Base-by-base conservation (phyloP, 129 eudicot species). In the Saussurea involucrata region DNA sequence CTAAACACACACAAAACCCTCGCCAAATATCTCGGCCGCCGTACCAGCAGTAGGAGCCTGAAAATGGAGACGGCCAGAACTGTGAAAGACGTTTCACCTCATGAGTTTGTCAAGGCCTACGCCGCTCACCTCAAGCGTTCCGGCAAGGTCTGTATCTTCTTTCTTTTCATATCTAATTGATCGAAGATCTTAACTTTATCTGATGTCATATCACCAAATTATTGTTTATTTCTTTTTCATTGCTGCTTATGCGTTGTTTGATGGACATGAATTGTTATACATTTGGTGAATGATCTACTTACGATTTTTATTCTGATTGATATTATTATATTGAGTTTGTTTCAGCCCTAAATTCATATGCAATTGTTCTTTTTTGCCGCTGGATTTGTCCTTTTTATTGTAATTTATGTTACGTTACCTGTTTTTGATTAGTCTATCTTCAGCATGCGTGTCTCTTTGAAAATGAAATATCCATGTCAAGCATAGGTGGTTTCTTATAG, bases 51-150 rank as follows among this genome's bases (percentile, higher is more conserved):
- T 15, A 71, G 57, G 33, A 73, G 24, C 40, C 73, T 32, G 40
- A 76, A 57, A 37, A 86, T 88, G 87, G 90, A 81, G 85, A 68
- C 89, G 3, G 87, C 94, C 24, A 86, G 80, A 70, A 90, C 86
- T 24, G 96, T 87, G 46, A 90, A 90, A 74, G 96, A 90, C 31
- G 94, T 91, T 13, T 85, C 91, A n/a, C 88, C 92, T 37, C 88
- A 81, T 78, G 93, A 83, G 53, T 87, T 87, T 71, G 92, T 88
- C 57, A 88, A 91, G 80, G 85, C 96, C 24, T 90, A 90, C 67
- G 88, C 96, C 60, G 88, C 90, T 61, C 92, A 88, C 75, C 89
- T 88, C 75, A 88, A 88, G 84, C 92, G 92, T 65, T 85, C 87
- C 83, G 92, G 92, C 71, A 88, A 88, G 92, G 92, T 88, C 9